Evolutionary conservation across 2,329 filamentous ascomycete species (phyloP), one percentile per base, ranked within the genome.

Genomic region (Annulohypoxylon truncatum): DNA sequence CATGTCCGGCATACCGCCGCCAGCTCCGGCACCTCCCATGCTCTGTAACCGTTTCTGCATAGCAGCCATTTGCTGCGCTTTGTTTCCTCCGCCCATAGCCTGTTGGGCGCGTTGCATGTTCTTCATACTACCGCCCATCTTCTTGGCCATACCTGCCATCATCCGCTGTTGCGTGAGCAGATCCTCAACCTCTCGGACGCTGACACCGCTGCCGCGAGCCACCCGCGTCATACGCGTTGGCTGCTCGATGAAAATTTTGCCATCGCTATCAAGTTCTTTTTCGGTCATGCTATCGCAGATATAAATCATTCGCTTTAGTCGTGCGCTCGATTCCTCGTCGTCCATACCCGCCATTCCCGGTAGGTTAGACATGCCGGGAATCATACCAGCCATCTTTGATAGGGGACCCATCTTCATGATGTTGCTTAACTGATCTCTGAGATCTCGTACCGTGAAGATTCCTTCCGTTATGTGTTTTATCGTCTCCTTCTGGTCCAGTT

Each of bases 371-470:
- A 99, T 91, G 26, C 96, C 96, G 0, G 96, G 96, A 69, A 99
- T 98, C 96, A 99, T 99, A 74, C 94, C 94, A 0, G 95, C 96
- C 88, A 99, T 96, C 79, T 99, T 98, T 15, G 92, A 96, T 1
- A 99, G 82, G 0, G 96, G 96, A 0, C 96, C 96, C 96, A 99
- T 98, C 83, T 99, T 99, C 94, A 98, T 97, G 76, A 99, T 97
- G 75, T 98, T 98, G 63, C 91, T 92, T 10, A 99, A 89, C 77
- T 99, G 96, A 77, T 99, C 96, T 18, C 96, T 89, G 71, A 99
- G 86, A 78, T 99, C 96, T 59, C 96, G 91, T 31, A 99, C 87
- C 0, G 96, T 97, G 80, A 98, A 99, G 69, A 97, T 94, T 60
- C 96, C 96, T 76, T 97, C 95, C 5, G 93, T 92, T 71, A 99